Base-by-base conservation (phyloP, 2,329 filamentous ascomycete species). In the Phialophora macrospora region DNA sequence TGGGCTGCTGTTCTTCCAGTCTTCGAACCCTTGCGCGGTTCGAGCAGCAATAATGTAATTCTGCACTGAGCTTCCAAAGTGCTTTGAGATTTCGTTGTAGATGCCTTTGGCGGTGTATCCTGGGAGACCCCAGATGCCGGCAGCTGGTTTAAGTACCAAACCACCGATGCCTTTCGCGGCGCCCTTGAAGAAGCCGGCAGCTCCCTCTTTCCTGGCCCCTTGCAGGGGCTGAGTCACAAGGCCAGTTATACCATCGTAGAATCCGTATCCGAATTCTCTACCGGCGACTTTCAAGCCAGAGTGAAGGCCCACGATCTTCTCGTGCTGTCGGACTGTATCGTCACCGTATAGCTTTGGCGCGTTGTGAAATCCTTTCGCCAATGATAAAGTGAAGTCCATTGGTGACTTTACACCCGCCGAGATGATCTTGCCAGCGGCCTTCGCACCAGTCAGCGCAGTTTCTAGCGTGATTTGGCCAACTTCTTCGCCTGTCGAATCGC, bases 361-460 rank as follows among this genome's bases (percentile, higher is more conserved):
- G 72, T 97, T 97, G 74, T 94, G 90, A 75, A 97, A 96, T 0
- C 93, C 93, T 76, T 90, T 90, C 0, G 93, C 90, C 44, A 97
- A 79, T 0, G 90, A 90, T 49, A 97, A 79, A 48, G 91, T 91
- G 69, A 97, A 90, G 75, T 96, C 92, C 83, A 95, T 89, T 0
- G 93, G 93, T 1, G 89, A 89, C 72, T 90, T 91, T 65, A 94
- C 82, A 4, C 90, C 87, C n/a, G 90, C 88, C 11, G 85, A 84
- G 4, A 93, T 86, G 55, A 95, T 89, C n/a, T 88, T 86, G 24
- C 86, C 84, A 41, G 93, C 84, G 1, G 89, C 87, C 70, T 87
- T 89, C 1, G 87, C 85, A 7, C 90, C 87, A 55, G 85, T 86
- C 12, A 90, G 79, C 1, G 87, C 88, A 28, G 84, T 83, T 20